Evolutionary conservation across 129 eudicot genomes (phyloP).

Genomic region (Apium graveolens): DNA sequence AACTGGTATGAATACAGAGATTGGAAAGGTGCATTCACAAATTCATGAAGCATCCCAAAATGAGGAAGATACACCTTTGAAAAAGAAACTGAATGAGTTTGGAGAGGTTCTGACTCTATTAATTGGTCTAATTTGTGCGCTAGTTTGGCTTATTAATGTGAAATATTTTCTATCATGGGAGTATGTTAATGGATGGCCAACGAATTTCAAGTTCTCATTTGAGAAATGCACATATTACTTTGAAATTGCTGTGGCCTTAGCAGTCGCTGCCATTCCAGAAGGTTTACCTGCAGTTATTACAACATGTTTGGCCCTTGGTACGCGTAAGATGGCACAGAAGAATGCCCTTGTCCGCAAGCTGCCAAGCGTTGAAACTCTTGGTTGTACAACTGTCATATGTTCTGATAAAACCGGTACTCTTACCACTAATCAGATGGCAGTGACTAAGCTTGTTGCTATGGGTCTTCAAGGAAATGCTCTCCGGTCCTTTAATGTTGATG

Average conservation of each 20-base stretch:
- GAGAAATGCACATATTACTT: constrained; percentile 36
- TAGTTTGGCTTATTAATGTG: constrained; percentile 18
- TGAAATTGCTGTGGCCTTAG: constrained; percentile 17
- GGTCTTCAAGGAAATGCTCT: constrained; percentile 33
- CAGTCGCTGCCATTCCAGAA: constrained; percentile 17
- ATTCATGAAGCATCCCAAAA: constrained; percentile 71
- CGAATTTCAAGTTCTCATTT: constrained; percentile 71
- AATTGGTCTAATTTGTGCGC: constrained; percentile 13
- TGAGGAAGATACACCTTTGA: constrained; percentile 78
- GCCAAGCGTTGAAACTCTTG: constrained; percentile 73
- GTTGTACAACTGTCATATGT: constrained; percentile 20
- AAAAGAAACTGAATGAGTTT: constrained; percentile 70
- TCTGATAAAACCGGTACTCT: constrained; percentile 70
- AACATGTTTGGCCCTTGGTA: constrained; percentile 20
- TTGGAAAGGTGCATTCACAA: constrained; percentile 80
- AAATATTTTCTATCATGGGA: constrained; percentile 91
- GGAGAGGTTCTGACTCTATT: constrained; percentile 13
- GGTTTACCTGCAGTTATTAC: constrained; percentile 18
- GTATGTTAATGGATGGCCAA: constrained; percentile 69
- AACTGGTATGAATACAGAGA: constrained; percentile 76
- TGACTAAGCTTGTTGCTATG: constrained; percentile 50
- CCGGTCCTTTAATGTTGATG: constrained; percentile 13
- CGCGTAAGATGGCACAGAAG: constrained; percentile 18
- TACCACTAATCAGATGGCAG: constrained; percentile 21
- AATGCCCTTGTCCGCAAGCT: constrained; percentile 17